phyloP scores from a whole-genome alignment of 1,284 basidiomycete genomes.

The Ceratobasidium sp. region DNA sequence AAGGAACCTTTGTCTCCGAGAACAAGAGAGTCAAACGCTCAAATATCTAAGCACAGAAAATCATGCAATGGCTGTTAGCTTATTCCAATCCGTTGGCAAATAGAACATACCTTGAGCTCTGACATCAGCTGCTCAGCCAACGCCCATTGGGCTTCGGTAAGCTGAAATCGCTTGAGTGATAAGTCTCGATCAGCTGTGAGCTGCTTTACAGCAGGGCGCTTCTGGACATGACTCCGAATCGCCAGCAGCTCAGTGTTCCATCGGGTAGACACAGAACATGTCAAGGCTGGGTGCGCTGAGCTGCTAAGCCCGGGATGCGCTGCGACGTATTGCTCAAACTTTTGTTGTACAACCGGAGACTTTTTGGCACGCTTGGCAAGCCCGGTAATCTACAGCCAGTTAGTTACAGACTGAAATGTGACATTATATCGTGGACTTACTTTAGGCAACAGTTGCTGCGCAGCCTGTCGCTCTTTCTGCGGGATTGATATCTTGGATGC shows the following conservation, averaged over 20 bases:
- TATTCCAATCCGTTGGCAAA: not conserved
- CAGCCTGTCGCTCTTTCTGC: not conserved
- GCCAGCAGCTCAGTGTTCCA: not conserved
- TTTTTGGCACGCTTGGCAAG: conserved; percentile 1
- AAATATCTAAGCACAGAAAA: not conserved
- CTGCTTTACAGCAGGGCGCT: not conserved
- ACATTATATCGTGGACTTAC: not conserved
- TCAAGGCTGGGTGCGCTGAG: not conserved
- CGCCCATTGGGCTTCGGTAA: not conserved
- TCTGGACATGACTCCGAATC: not conserved
- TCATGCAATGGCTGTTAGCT: too few relatives aligned
- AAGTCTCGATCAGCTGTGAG: not conserved
- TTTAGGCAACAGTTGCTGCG: conserved; percentile 9
- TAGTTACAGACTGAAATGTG: too few relatives aligned
- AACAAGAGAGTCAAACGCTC: conserved; percentile 7
- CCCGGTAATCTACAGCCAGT: not conserved
- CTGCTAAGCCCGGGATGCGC: not conserved
- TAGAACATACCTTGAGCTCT: conserved; percentile 12
- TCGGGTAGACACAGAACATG: not conserved
- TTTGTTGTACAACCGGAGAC: not conserved
- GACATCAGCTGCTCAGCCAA: conserved; percentile 4
- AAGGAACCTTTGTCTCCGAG: conserved; percentile 9
- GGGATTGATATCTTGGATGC: not conserved
- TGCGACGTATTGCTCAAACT: not conserved
- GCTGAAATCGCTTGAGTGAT: not conserved